A percentile compares a stretch with the other conserved stretches of the same genome.
phyloP scores from a whole-genome alignment of 345 rosid species.

The Camelina laxa region DNA sequence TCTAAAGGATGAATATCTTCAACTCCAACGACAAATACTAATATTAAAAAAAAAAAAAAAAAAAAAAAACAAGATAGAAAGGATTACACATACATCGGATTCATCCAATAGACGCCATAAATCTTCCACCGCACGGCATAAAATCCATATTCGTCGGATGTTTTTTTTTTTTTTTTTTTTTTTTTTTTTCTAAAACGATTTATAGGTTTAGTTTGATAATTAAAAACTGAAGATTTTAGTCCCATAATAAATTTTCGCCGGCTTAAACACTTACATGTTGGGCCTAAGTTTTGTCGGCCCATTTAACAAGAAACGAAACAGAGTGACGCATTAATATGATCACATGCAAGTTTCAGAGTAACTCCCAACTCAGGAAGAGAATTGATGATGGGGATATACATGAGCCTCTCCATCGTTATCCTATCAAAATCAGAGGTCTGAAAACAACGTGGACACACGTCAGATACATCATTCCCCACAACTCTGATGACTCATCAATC shows the following conservation, averaged over 20 bases:
- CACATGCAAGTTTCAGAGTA: constrained; percentile 9
- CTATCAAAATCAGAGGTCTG: constrained; percentile 21
- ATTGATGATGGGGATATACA: not conserved
- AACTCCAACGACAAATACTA: not conserved
- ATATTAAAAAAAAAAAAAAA: too few species aligned
- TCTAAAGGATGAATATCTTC: not conserved
- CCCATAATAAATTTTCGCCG: not conserved
- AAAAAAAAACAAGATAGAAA: too few species aligned
- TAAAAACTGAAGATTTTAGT: too few species aligned
- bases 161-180: too few species aligned
- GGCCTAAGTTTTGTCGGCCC: not conserved
- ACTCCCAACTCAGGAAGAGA: not conserved
- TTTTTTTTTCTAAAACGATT: too few species aligned
- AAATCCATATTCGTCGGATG: not conserved
- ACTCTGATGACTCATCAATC: constrained; percentile 42
- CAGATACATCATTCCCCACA: constrained; percentile 5
- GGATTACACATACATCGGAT: not conserved
- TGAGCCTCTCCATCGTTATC: constrained; percentile 39
- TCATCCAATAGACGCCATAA: not conserved
- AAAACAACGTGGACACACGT: constrained; percentile 42
- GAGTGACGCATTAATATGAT: not conserved
- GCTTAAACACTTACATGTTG: not conserved
- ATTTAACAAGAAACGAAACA: constrained; percentile 12
- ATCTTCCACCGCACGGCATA: not conserved
- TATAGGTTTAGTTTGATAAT: not conserved